Evolutionary conservation across 2,329 filamentous ascomycete genomes (phyloP), one percentile per base, ranked within the genome.

Genomic region (Colletotrichum sp.): DNA sequence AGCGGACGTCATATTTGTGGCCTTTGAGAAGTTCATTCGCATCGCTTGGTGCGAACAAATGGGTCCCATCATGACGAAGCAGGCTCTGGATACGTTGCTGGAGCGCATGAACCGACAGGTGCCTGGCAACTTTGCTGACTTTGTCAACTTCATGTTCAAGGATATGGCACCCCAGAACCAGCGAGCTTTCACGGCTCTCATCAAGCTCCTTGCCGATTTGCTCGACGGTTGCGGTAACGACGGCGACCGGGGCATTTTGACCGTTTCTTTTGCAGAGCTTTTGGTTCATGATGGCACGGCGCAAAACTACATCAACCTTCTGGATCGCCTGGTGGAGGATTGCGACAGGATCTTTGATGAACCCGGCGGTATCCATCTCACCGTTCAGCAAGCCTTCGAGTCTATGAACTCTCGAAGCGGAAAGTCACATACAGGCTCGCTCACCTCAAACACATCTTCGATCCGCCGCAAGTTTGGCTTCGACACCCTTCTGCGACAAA

Each of bases 191-290:
- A 94, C 94, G 49, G 92, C 94, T 1, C 91, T 98, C 67, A 93
- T 98, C 81, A 96, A 95, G 81, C 89, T 99, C 36, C 89, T 99
- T 28, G 95, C 95, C 1, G 95, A 98, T 81, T 88, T 99, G 34
- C 90, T 98, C 8, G 96, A 98, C 78, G 96, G 95, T 4, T 98
- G 96, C 79, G 93, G 93, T 67, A 98, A 98, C 80, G 96, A 98
- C 81, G 94, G 95, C 36, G 96, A 98, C 82, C 91, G 96, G 64
- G 96, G 96, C 65, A 95, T 95, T 26, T 86, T 99, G 79, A 98
- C 96, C 1, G 92, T 95, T 60, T 95, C 95, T 2, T 98, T 99
- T 86, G 93, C 96, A 0, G 96, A 98, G 82, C 89, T 98, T 67
- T 87, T 99, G 8, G 94, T 97, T 3, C 91, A 93, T 6, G 93